Evolutionary conservation across 805 yeast genomes (phyloP).

Genomic region (Hanseniaspora vineae): DNA sequence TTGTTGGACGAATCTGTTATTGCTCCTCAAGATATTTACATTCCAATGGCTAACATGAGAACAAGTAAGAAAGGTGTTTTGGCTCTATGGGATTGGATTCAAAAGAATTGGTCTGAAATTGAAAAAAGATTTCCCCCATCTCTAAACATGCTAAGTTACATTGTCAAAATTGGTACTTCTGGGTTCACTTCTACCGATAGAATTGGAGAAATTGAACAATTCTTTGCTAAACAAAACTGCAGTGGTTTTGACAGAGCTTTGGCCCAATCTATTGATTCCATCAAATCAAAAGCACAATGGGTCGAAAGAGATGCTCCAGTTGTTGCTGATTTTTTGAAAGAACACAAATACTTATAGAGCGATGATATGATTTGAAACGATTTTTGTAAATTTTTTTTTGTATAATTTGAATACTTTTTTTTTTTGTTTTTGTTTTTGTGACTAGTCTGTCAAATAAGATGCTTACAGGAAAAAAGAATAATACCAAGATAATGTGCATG

Average conservation of each 20-base stretch:
- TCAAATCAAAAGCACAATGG: constrained; percentile 46
- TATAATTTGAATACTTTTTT: neutral
- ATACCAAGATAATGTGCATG: neutral
- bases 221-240: constrained; percentile 42
- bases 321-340: constrained; percentile 37
- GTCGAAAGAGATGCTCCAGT: constrained; percentile 39
- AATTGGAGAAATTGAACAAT: constrained; percentile 34
- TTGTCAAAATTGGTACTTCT: constrained; percentile 49
- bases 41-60: constrained; percentile 66
- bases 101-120: constrained; percentile 59
- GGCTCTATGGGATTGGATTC: constrained; percentile 62
- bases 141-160: constrained; percentile 62
- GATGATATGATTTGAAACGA: no score
- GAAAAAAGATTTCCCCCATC: constrained; percentile 65
- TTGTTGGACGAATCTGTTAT: constrained; percentile 41
- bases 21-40: constrained; percentile 61
- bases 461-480: no score
- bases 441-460: no score
- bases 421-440: neutral
- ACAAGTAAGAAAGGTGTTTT: constrained; percentile 51
- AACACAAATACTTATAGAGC: constrained; percentile 18
- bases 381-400: neutral
- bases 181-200: constrained; percentile 48
- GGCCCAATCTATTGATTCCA: constrained; percentile 51
- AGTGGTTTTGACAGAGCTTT: constrained; percentile 53